phyloP scores from a whole-genome alignment of 2,329 filamentous ascomycete species.

The Saccharata proteae region DNA sequence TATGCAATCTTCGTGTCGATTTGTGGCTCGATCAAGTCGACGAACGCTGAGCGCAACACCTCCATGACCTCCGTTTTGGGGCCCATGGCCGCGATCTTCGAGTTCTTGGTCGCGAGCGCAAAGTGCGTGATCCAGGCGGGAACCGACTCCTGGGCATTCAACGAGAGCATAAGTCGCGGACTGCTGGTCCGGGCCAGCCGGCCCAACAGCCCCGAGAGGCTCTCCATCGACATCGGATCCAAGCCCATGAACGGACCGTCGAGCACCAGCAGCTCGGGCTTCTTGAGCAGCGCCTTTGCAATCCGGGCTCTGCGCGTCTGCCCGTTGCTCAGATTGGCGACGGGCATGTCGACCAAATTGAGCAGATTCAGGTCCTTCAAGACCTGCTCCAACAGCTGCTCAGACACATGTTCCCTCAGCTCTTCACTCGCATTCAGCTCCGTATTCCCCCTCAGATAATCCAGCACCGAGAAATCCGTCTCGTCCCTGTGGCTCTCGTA shows the following conservation, averaged over 20 bases:
- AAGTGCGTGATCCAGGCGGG: conserved; percentile 87
- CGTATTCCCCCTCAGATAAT: conserved; percentile 74
- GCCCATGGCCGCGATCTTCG: conserved; percentile 54
- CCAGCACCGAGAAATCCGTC: conserved; percentile 72
- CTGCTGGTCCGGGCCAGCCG: conserved; percentile 52
- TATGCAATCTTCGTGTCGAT: too few relatives aligned
- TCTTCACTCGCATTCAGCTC: conserved; percentile 60
- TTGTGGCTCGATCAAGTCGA: too few relatives aligned
- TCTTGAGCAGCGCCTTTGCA: conserved; percentile 67
- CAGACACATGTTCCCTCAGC: conserved; percentile 5
- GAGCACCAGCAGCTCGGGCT: conserved; percentile 69
- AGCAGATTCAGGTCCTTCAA: conserved; percentile 57
- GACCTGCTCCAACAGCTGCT: conserved; percentile 40
- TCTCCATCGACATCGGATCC: conserved; percentile 67
- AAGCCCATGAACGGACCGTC: conserved; percentile 97
- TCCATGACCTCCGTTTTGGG: conserved; percentile 50
- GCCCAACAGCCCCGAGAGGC: conserved; percentile 59
- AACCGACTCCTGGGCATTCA: conserved; percentile 74
- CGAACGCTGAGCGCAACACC: too few relatives aligned
- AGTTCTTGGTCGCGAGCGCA: conserved; percentile 56
- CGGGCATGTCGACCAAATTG: conserved; percentile 63
- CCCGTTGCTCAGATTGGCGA: conserved; percentile 85
- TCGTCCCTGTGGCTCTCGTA: conserved; percentile 82
- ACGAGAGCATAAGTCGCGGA: conserved; percentile 63
- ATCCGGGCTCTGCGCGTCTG: conserved; percentile 82